Evolutionary conservation across 73 alveolate genomes (phyloP).

Genomic region (Tetrahymena malaccensis): DNA sequence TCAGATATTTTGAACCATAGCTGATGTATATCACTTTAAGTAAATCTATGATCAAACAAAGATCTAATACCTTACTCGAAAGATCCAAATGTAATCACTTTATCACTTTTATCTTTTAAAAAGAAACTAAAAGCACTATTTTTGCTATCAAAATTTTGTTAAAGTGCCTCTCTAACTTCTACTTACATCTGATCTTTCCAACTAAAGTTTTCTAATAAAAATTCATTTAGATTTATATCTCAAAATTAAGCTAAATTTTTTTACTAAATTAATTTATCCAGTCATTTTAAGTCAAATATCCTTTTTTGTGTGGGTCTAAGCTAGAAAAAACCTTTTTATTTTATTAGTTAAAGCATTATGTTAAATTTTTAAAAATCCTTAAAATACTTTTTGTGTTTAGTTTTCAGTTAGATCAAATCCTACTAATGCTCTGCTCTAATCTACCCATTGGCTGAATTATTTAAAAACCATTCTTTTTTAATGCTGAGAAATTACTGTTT

Average conservation of each 20-base stretch:
- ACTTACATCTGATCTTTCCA: slow-evolving; percentile 47
- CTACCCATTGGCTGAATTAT: slow-evolving; percentile 55
- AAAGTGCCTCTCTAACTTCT: slow-evolving; percentile 56
- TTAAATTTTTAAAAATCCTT: background rate
- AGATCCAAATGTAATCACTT: background rate
- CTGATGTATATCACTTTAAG: background rate
- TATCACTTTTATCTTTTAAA: background rate
- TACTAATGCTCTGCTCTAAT: slow-evolving; percentile 49
- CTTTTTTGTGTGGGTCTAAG: slow-evolving; percentile 79
- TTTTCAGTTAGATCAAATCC: slow-evolving; percentile 77
- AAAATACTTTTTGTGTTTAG: background rate
- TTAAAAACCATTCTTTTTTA: slow-evolving; percentile 43
- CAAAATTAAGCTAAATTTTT: background rate
- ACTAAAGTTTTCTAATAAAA: background rate
- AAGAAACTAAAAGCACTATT: background rate
- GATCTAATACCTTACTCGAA: background rate
- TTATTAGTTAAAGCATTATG: background rate
- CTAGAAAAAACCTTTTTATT: slow-evolving; percentile 56
- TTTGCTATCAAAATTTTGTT: background rate
- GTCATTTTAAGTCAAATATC: slow-evolving; percentile 65
- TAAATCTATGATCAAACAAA: background rate
- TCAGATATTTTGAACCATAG: background rate
- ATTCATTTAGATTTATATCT: background rate
- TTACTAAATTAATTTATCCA: slow-evolving; percentile 57
- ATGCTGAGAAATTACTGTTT: slow-evolving; percentile 35